phyloP scores from a whole-genome alignment of 148 eudicot genomes.

The Vaccinium corymbosum region DNA sequence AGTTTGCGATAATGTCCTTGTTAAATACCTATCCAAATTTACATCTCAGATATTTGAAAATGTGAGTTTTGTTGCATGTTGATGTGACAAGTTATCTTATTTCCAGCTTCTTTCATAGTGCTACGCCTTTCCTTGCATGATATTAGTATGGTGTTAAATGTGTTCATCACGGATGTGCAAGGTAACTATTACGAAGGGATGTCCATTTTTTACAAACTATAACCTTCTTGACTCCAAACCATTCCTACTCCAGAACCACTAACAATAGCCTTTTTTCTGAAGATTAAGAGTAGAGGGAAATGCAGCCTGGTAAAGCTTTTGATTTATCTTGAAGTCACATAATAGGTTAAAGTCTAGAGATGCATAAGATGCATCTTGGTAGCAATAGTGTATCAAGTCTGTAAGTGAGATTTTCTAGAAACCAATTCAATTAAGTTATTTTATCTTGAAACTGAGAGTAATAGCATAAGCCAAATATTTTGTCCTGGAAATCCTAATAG shows the following conservation, averaged over 20 bases:
- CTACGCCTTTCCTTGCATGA: neutral
- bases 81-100: neutral
- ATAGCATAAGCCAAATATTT: neutral
- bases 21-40: neutral
- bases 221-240: constrained; percentile 3
- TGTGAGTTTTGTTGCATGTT: constrained; percentile 2
- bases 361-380: constrained; percentile 10
- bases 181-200: neutral
- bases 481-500: neutral
- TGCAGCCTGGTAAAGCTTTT: neutral
- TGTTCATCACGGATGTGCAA: neutral
- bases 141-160: neutral
- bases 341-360: neutral
- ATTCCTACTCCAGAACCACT: neutral
- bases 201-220: neutral
- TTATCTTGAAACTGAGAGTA: neutral
- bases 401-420: neutral
- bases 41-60: neutral
- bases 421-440: neutral
- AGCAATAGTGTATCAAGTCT: neutral
- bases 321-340: neutral
- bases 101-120: neutral
- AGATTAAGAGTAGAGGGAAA: neutral
- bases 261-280: neutral
- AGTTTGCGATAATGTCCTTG: neutral